Evolutionary conservation across 805 yeast genomes (phyloP), one percentile per base, ranked within the genome.

Genomic region (Tetrapisispora phaffii): DNA sequence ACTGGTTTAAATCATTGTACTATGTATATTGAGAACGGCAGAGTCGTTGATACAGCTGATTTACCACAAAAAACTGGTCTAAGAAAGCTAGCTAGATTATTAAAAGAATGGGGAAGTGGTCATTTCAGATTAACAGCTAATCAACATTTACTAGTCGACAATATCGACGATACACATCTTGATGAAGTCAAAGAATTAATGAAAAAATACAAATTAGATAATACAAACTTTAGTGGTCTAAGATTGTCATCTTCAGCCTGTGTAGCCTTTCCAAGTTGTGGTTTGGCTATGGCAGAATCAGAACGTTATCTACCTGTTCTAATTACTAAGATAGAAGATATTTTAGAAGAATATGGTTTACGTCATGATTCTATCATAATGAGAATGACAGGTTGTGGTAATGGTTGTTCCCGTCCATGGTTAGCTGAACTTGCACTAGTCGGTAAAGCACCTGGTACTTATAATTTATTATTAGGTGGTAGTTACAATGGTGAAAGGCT

Each of bases 311-410:
- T 90, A 57, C 97, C 97, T 8, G 81, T 74, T 41, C 74, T 90
- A 56, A 77, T 90, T 54, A 66, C 82, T 50, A 86, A 88, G 68
- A 69, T 90, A 48, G 97, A 90, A 66, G 76, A 71, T n/a, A 79
- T 87, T 19, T 72, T 90, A 47, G 97, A 90, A 67, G 95, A 88
- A 59, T 79, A 80, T 53, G 97, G 97, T 8, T 75, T 90, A 56
- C 83, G 95, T 61, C 96, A 88, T 58, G 97, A 90, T 67, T 81
- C 95, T 7, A 76, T 90, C 53, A 95, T 88, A 21, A 84, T 90
- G 95, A 80, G 97, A 72, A 89, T 90, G 97, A 90, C 97, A 26
- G 97, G 97, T 46, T 90, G 97, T 75, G 97, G 97, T 45, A 90
- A 90, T 65, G 97, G 97, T 54, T 90, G 97, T 73, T 93, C 97